Percentiles rank a stretch among this genome's conserved stretches.
phyloP scores from a whole-genome alignment of 345 rosid species.

The Pistacia atlantica region DNA sequence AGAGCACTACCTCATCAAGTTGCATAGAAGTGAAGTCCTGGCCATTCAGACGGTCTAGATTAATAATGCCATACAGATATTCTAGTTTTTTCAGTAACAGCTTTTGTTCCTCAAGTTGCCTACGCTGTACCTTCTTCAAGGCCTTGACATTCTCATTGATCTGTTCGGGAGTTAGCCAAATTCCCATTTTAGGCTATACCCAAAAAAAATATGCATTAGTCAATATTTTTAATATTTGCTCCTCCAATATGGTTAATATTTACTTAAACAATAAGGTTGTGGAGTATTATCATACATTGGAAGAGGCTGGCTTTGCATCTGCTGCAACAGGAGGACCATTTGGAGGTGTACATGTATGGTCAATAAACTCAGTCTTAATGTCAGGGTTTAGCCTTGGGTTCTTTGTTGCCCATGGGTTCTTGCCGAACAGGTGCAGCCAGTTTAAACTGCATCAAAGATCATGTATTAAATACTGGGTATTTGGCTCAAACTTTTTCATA shows the following conservation, averaged over 20 bases:
- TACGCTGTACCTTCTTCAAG: no score
- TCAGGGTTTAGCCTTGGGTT: slow-evolving; percentile 86
- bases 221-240: not conserved
- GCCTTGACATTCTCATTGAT: no score
- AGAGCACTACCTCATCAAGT: no score
- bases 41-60: no score
- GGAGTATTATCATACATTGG: slow-evolving; percentile 48
- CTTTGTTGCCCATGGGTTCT: slow-evolving; percentile 17
- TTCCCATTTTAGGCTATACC: slow-evolving; percentile 34
- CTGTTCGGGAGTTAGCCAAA: no score
- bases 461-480: slow-evolving; percentile 6
- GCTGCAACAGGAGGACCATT: slow-evolving; percentile 70
- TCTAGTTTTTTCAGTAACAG: no score
- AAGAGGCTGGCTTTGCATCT: slow-evolving; percentile 56
- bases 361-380: slow-evolving; percentile 75
- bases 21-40: no score
- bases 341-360: slow-evolving; percentile 66
- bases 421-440: slow-evolving; percentile 89
- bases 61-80: no score
- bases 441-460: slow-evolving; percentile 56
- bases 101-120: no score
- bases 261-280: not conserved
- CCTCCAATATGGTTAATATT: not conserved
- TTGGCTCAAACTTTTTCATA: not conserved
- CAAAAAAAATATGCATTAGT: slow-evolving; percentile 2